Percentiles rank a stretch among this genome's conserved stretches.
These are phyloP conservation scores for Fragaria iinumae DNA, from an alignment of 306 rosid genomes.

Conservation along the genomic window DNA sequence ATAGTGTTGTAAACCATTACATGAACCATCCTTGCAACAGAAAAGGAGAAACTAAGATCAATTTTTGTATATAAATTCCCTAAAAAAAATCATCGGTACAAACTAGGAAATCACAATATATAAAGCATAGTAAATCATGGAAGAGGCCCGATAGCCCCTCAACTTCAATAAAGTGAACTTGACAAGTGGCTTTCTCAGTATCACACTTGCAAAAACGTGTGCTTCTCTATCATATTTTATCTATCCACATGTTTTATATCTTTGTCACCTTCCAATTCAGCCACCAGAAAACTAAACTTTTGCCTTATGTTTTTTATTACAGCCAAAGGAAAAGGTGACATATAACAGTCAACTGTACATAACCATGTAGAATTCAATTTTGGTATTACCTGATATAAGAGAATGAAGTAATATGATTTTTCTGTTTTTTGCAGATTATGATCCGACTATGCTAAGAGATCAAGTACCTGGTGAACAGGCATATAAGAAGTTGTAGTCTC, in stretches of 20 bases:
- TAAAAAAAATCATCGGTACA: background rate
- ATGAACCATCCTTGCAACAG: slow-evolving; percentile 87
- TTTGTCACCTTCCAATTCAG: background rate
- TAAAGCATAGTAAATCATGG: slow-evolving; percentile 9
- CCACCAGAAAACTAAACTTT: background rate
- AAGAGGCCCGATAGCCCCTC: slow-evolving; percentile 7
- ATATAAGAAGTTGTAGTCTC: slow-evolving; percentile 76
- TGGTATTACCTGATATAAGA: background rate
- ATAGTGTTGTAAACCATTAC: slow-evolving; percentile 98
- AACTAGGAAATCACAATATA: background rate
- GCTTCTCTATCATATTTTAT: background rate
- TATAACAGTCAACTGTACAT: background rate
- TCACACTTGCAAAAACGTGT: background rate
- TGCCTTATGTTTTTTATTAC: background rate
- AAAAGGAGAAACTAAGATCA: slow-evolving; percentile 24
- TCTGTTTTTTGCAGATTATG: background rate
- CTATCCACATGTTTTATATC: background rate
- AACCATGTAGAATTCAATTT: slow-evolving; percentile 13
- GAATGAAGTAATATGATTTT: background rate
- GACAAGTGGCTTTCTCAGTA: background rate
- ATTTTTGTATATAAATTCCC: slow-evolving; percentile 5
- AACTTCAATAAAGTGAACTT: slow-evolving; percentile 23
- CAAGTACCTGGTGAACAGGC: slow-evolving; percentile 91
- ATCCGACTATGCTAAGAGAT: background rate
- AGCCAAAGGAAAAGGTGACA: background rate